These are phyloP conservation scores for Calocybe gambosa DNA, from an alignment of 1,284 basidiomycete genomes.

Conservation along the genomic window DNA sequence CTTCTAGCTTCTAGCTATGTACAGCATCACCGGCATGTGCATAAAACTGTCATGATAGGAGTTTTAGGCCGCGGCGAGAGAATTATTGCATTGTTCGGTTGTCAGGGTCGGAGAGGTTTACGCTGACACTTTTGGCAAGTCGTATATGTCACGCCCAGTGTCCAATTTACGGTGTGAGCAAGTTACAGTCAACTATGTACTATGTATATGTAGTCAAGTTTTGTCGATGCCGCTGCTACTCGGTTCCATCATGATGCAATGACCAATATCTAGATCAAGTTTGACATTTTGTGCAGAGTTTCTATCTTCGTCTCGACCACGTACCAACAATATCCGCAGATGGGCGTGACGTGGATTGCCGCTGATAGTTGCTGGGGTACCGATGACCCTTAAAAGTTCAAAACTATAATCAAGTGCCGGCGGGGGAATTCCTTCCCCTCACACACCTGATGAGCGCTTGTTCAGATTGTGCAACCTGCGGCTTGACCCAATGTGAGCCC, in stretches of 20 bases:
- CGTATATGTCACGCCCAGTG: background rate
- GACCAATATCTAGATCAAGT: background rate
- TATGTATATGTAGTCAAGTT: background rate
- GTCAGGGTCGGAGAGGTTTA: background rate
- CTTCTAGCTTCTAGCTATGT: too few relatives aligned
- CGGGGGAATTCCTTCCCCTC: background rate
- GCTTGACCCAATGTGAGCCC: slow-evolving; percentile 37
- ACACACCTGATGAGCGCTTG: slow-evolving; percentile 19
- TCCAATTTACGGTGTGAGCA: background rate
- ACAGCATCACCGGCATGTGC: too few relatives aligned
- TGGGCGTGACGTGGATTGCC: slow-evolving; percentile 13
- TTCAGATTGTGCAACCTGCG: slow-evolving; percentile 32
- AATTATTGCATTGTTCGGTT: too few relatives aligned
- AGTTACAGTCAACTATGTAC: background rate
- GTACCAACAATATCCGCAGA: slow-evolving; percentile 8
- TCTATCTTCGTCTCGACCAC: slow-evolving; percentile 4
- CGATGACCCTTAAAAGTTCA: slow-evolving; percentile 5
- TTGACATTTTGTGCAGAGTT: slow-evolving; percentile 2
- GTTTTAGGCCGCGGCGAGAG: too few relatives aligned
- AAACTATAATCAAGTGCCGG: background rate
- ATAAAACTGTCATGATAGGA: too few relatives aligned
- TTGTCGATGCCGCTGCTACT: background rate
- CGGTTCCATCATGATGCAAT: background rate
- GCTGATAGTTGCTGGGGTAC: slow-evolving; percentile 1
- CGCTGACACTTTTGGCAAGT: background rate